phyloP scores from a whole-genome alignment of 2,329 filamentous ascomycete species.

The Diaporthe sp. region DNA sequence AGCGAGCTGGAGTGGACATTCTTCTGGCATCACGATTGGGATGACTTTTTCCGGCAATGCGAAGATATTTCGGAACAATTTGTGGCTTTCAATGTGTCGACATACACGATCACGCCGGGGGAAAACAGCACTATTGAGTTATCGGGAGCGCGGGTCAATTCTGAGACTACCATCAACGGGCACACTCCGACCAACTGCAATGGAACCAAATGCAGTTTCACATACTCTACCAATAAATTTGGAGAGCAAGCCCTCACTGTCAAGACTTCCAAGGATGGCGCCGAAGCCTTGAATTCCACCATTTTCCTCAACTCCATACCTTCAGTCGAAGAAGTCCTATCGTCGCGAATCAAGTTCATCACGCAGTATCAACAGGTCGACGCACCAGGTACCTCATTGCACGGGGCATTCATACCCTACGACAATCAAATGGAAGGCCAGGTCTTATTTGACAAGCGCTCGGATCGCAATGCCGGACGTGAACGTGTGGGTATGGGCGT shows the following conservation, averaged over 20 bases:
- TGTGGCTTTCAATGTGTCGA: background rate
- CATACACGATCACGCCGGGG: background rate
- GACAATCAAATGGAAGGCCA: background rate
- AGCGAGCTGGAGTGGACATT: background rate
- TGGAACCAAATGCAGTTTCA: background rate
- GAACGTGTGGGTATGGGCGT: background rate
- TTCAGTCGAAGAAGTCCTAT: background rate
- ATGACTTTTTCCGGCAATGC: background rate
- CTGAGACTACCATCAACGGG: background rate
- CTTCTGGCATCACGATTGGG: background rate
- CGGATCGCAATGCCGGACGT: background rate
- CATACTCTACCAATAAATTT: background rate
- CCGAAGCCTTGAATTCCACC: background rate
- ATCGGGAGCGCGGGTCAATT: background rate
- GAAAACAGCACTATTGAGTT: background rate
- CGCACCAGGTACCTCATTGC: background rate
- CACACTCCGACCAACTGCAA: background rate
- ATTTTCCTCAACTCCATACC: background rate
- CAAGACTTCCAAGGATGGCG: background rate
- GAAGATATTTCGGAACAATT: background rate
- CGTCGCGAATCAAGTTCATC: background rate
- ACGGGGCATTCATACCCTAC: background rate
- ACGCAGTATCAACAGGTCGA: background rate
- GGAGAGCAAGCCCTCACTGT: background rate
- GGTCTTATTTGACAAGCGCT: background rate